Evolutionary conservation across 495 filamentous ascomycete species (phyloP).

Genomic region (Penicillium canariense): DNA sequence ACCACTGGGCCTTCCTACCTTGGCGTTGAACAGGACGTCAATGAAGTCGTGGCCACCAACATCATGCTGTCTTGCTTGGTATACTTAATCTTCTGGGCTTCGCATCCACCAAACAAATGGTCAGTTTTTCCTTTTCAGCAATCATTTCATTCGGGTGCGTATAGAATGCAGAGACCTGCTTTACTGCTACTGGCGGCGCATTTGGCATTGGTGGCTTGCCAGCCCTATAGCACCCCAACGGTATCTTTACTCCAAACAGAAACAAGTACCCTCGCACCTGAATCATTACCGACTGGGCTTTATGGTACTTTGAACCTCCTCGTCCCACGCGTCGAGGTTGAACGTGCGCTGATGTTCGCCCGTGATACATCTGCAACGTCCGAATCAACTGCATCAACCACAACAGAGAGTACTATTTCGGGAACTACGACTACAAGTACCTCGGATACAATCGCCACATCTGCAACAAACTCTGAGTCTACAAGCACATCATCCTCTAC

Average conservation of each 20-base stretch:
- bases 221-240: neutral
- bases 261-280: neutral
- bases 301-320: no score
- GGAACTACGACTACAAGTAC: neutral
- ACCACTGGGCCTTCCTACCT: neutral
- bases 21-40: neutral
- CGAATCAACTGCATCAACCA: neutral
- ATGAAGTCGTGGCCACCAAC: neutral
- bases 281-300: no score
- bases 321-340: neutral
- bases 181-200: slow-evolving; percentile 7
- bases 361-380: slow-evolving; percentile 16
- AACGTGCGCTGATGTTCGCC: slow-evolving; percentile 4
- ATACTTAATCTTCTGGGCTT: neutral
- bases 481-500: slow-evolving; percentile 3
- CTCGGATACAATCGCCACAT: neutral
- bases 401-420: neutral
- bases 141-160: no score
- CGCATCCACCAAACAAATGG: neutral
- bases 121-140: neutral
- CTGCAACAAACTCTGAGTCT: slow-evolving; percentile 1
- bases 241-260: no score
- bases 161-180: neutral
- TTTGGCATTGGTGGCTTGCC: neutral
- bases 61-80: no score